Evolutionary conservation across 306 rosid species (phyloP), one percentile per base, ranked within the genome.

Genomic region (Vigna radiata): DNA sequence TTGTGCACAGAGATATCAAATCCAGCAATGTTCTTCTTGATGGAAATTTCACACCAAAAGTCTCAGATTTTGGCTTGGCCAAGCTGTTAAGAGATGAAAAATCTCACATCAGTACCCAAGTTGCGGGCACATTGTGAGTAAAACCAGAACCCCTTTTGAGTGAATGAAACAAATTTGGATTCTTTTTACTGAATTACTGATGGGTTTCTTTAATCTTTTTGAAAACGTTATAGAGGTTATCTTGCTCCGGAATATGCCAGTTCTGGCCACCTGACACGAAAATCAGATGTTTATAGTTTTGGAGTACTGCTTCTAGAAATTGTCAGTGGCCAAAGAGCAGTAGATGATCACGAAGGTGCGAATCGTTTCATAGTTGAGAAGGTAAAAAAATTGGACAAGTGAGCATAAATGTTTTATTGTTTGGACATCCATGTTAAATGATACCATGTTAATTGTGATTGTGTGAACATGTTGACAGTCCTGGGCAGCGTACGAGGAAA

Each of bases 111-210:
- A 87, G 89, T 55, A 93, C 96, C 49, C 88, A 88, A 64, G 96
- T 93, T 75, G 97, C 97, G 0, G 97, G 97, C 65, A 93, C 97
- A 84, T 62, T 90, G 97, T 93, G 84, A 90, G 96, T 84, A 47
- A 49, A 15, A 23, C 27, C 48, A 6, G 1, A 15, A 61, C 8
- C 23, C 46, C 68, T 7, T 4, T 65, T 15, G 55, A 52, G 3
- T 54, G 3, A 47, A 17, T 21, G 33, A 8, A 37, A 8, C 3
- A 37, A 63, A 50, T 3, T 65, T 33, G 21, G 23, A 55, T 13
- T 36, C 41, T 63, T 71, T 16, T 19, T 11, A 69, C 43, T 5
- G 16, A 60, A 3, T 60, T 60, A 31, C 64, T 61, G 27, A 59
- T 43, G 62, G 70, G 46, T 73, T 79, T 77, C 17, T 67, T 76